Percentiles rank a stretch among this genome's conserved stretches.
These are phyloP conservation scores for Tetrahymena malaccensis DNA, from an alignment of 73 alveolate genomes.

Conservation along the genomic window DNA sequence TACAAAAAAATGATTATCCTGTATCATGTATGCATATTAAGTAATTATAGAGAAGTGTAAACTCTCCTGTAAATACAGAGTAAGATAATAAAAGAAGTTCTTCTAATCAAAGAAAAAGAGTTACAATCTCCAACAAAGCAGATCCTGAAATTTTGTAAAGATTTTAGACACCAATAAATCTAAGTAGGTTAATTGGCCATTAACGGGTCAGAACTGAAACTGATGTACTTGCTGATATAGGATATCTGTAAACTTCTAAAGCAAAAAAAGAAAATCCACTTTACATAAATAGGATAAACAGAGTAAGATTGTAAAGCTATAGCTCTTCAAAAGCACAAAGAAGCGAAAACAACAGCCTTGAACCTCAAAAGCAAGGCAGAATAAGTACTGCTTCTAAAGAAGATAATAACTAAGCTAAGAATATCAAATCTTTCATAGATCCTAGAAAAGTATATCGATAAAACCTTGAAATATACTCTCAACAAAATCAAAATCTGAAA, in stretches of 20 bases:
- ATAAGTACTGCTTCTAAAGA: background rate
- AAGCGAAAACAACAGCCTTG: background rate
- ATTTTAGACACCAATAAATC: background rate
- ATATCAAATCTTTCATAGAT: background rate
- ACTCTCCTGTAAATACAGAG: background rate
- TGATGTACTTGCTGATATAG: background rate
- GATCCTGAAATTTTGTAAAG: background rate
- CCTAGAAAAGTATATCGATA: background rate
- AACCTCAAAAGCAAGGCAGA: background rate
- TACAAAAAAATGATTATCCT: background rate
- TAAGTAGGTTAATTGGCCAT: background rate
- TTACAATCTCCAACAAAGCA: background rate
- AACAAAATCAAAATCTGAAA: background rate
- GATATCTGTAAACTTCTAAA: background rate
- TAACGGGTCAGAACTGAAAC: background rate
- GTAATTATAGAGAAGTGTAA: background rate
- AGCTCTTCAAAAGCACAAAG: background rate
- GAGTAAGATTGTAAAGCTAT: background rate
- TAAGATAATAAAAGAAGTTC: background rate
- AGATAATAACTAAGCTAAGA: background rate
- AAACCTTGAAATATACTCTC: background rate
- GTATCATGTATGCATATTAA: background rate
- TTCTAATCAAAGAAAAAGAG: background rate
- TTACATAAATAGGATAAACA: background rate
- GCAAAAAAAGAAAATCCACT: background rate